Conservation (phyloP, 1,284 basidiomycete genomes). For the Cryptococcus sp. region DNA sequence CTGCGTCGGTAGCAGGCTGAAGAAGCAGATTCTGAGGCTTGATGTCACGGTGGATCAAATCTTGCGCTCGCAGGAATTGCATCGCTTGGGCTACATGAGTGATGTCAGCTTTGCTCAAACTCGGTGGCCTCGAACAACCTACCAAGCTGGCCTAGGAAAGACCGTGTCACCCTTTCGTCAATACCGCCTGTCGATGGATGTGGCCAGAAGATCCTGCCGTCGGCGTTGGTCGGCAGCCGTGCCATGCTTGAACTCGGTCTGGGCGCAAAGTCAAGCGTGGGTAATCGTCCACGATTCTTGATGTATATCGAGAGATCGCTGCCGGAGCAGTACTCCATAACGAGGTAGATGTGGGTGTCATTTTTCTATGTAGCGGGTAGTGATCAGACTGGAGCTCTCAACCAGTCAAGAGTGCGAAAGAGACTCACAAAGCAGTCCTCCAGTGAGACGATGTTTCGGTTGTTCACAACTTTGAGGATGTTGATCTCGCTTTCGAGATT, state of each 20-base stretch:
- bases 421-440: slow-evolving; percentile 76
- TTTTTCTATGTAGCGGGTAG: slow-evolving; percentile 65
- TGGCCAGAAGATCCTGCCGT: slow-evolving; percentile 71
- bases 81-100: slow-evolving; percentile 73
- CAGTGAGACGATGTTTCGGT: slow-evolving; percentile 90
- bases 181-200: slow-evolving; percentile 90
- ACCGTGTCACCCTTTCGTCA: slow-evolving; percentile 85
- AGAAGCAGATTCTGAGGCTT: slow-evolving; percentile 94
- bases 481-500: slow-evolving; percentile 97
- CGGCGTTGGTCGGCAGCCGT: slow-evolving; percentile 16
- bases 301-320: slow-evolving; percentile 96
- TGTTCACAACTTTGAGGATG: slow-evolving; percentile 90
- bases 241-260: slow-evolving; percentile 57
- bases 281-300: slow-evolving; percentile 84
- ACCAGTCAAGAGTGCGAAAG: background rate
- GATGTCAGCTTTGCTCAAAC: slow-evolving; percentile 11
- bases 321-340: slow-evolving; percentile 96
- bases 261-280: slow-evolving; percentile 77
- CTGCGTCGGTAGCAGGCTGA: slow-evolving; percentile 75
- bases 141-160: slow-evolving; percentile 91
- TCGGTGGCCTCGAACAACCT: slow-evolving; percentile 34
- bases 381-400: background rate
- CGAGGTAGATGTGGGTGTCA: slow-evolving; percentile 90
- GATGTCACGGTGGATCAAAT: slow-evolving; percentile 95
- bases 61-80: slow-evolving; percentile 83